Evolutionary conservation across 116 monocot genomes (phyloP), one percentile per base, ranked within the genome.

Genomic region (Iris pallida): DNA sequence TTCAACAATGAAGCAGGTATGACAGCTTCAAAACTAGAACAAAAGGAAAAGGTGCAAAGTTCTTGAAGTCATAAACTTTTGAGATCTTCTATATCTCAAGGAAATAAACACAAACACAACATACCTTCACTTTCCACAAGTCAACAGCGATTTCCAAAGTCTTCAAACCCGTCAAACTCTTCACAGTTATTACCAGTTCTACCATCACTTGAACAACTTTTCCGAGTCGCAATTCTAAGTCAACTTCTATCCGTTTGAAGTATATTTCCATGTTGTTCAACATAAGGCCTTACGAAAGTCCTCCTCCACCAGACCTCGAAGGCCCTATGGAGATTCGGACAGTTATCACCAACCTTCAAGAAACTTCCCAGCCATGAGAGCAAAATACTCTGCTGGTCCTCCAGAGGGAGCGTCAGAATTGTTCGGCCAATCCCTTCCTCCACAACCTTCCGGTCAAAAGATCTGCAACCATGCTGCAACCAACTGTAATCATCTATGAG

Each of bases 271-370:
- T 86, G 80, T 57, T 80, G 80, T 18, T 92, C 92, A 45, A 76
- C 56, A 75, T 75, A 80, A 55, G 94, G 94, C 73, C 94, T 88
- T 16, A 94, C 74, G 65, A 94, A 94, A 62, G 90, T 94, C 44
- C 94, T 82, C 65, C 88, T 87, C 95, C 94, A 94, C 94, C 94
- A 94, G 4, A 94, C 88, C 70, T 95, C 90, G 66, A 95, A 94
- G 40, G 95, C 95, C 65, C 86, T 85, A 62, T 95, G 90, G 51
- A 95, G 90, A 76, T 94, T 90, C 11, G 90, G 94, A 71, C 94
- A 94, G 45, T 78, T 81, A 66, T 90, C 85, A 8, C 94, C 94
- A 56, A 82, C 83, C 68, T 90, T 94, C 55, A 94, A 74, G 71
- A 94, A 94, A 61, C 88, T 90, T 4, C 85, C 85, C 64, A 94